These are phyloP conservation scores for Antrodiella citrinella DNA, from an alignment of 768 basidiomycete genomes.

Conservation along the genomic window DNA sequence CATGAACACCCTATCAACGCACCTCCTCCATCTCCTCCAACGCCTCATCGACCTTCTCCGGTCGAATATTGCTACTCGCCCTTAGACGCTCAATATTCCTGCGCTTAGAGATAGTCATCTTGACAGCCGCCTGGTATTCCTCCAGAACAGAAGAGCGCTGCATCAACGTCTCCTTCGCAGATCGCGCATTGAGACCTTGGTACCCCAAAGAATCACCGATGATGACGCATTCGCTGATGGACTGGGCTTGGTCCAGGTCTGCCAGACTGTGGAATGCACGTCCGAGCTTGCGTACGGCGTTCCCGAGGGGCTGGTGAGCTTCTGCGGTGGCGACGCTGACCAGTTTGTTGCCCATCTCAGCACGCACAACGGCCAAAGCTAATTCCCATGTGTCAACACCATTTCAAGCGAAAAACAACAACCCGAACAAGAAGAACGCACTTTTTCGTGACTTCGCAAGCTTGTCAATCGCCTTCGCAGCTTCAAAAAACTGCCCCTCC, in stretches of 20 bases:
- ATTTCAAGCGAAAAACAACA: slow-evolving; percentile 5
- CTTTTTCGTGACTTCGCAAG: slow-evolving; percentile 75
- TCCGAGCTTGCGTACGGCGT: slow-evolving; percentile 80
- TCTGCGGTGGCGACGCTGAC: slow-evolving; percentile 87
- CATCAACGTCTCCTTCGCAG: slow-evolving; percentile 89
- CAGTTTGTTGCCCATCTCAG: slow-evolving; percentile 91
- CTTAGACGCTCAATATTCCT: slow-evolving; percentile 86
- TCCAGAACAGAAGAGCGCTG: slow-evolving; percentile 89
- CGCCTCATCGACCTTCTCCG: slow-evolving; percentile 84
- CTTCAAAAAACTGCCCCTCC: slow-evolving; percentile 88
- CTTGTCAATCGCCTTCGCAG: slow-evolving; percentile 85
- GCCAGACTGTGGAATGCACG: slow-evolving; percentile 81
- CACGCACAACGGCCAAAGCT: slow-evolving; percentile 74
- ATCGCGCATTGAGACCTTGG: slow-evolving; percentile 93
- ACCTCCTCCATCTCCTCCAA: slow-evolving; percentile 92
- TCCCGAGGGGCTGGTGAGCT: slow-evolving; percentile 74
- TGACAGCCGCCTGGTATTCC: slow-evolving; percentile 90
- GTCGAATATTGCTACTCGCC: slow-evolving; percentile 76
- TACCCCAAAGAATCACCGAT: slow-evolving; percentile 95
- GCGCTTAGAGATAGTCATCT: slow-evolving; percentile 87
- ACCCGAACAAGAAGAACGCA: too few species aligned
- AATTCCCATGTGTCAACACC: slow-evolving; percentile 7
- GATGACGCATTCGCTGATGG: slow-evolving; percentile 91
- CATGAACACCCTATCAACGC: slow-evolving; percentile 7
- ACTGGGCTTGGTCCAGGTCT: slow-evolving; percentile 85